Conservation (phyloP, 2,329 filamentous ascomycete species). For the Phaeomoniella chlamydospora region DNA sequence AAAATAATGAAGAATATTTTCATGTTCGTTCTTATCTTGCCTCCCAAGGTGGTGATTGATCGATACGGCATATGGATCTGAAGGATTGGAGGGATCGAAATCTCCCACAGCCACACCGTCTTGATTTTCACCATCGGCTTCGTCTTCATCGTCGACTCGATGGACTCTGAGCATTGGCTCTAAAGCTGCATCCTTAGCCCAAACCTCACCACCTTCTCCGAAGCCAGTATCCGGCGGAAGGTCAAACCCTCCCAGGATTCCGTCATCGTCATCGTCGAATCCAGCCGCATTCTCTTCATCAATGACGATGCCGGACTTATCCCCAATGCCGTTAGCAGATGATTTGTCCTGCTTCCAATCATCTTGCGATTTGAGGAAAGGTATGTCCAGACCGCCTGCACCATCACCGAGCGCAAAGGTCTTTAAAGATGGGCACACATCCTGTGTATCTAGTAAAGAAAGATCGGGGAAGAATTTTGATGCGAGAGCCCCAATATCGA, state of each 20-base stretch:
- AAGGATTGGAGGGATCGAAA: slow-evolving; percentile 37
- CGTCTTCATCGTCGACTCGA: slow-evolving; percentile 33
- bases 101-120: slow-evolving; percentile 38
- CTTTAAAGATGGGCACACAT: slow-evolving; percentile 90
- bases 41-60: slow-evolving; percentile 50
- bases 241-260: slow-evolving; percentile 48
- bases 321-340: slow-evolving; percentile 36
- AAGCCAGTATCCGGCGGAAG: slow-evolving; percentile 61
- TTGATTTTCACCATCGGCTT: slow-evolving; percentile 33
- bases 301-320: slow-evolving; percentile 68
- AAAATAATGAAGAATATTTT: slow-evolving; percentile 96
- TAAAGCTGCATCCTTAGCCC: slow-evolving; percentile 78
- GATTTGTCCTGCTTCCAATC: slow-evolving; percentile 63
- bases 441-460: slow-evolving; percentile 61
- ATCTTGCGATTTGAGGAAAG: slow-evolving; percentile 78
- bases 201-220: slow-evolving; percentile 88
- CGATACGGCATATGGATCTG: slow-evolving; percentile 65
- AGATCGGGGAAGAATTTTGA: slow-evolving; percentile 78
- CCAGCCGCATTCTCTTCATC: slow-evolving; percentile 75
- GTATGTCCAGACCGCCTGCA: slow-evolving; percentile 72
- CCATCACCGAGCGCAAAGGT: slow-evolving; percentile 83
- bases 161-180: slow-evolving; percentile 78
- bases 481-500: slow-evolving; percentile 64
- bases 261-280: slow-evolving; percentile 68
- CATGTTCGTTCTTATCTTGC: slow-evolving; percentile 42